Conservation (phyloP, 176 grass and related monocot genomes). For the Aegilops bicornis region DNA sequence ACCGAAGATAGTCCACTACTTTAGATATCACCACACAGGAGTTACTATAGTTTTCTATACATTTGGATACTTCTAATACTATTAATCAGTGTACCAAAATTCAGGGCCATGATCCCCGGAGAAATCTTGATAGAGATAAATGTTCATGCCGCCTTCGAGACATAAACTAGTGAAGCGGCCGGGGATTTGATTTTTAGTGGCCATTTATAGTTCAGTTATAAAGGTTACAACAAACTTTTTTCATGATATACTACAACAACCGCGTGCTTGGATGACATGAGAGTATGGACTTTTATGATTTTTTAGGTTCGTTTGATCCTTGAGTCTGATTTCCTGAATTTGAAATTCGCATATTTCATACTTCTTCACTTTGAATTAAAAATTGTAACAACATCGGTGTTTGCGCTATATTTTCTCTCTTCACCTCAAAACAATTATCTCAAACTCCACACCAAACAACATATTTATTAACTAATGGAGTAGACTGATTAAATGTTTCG, state of each 20-base stretch:
- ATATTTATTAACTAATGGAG: background rate
- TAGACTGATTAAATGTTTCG: background rate
- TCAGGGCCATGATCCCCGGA: no score
- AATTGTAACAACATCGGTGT: background rate
- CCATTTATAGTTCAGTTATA: background rate
- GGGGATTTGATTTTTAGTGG: background rate
- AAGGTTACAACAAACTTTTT: background rate
- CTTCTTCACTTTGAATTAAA: background rate
- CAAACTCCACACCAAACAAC: background rate
- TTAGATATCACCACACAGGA: background rate
- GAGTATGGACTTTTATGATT: background rate
- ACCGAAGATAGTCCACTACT: background rate
- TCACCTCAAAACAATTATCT: background rate
- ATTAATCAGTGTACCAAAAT: background rate
- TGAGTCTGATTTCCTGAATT: background rate
- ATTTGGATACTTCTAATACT: background rate
- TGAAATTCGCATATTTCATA: background rate
- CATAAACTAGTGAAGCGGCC: background rate
- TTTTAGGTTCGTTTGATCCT: background rate
- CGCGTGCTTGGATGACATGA: background rate
- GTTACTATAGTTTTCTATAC: background rate
- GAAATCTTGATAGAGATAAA: background rate
- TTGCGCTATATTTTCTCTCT: background rate
- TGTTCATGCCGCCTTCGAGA: no score
- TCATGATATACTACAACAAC: background rate